A percentile compares a stretch with the other conserved stretches of the same genome.
Conservation (phyloP, 768 basidiomycete species). For the Boletus fagicola region DNA sequence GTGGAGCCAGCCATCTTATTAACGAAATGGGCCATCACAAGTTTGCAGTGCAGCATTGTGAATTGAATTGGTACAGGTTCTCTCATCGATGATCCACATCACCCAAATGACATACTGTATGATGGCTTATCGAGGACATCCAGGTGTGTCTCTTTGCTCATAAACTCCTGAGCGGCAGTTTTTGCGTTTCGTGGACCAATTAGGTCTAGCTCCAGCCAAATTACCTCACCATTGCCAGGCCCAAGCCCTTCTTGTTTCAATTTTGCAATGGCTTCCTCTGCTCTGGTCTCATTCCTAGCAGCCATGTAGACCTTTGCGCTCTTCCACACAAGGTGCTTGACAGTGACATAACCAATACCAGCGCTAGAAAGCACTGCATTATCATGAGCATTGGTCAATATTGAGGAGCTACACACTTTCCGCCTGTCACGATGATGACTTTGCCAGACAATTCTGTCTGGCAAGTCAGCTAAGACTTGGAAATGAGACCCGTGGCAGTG, state of each 20-base stretch:
- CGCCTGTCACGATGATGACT: slow-evolving; percentile 47
- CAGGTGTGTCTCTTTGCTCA: slow-evolving; percentile 48
- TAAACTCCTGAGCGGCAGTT: slow-evolving; percentile 46
- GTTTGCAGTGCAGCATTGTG: slow-evolving; percentile 51
- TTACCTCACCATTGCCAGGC: slow-evolving; percentile 39
- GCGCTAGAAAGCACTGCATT: slow-evolving; percentile 20
- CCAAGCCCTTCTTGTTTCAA: slow-evolving; percentile 44
- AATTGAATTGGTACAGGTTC: slow-evolving; percentile 33
- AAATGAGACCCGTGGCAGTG: no score
- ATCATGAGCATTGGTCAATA: background rate
- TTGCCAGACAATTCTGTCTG: slow-evolving; percentile 34
- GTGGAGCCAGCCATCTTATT: slow-evolving; percentile 7
- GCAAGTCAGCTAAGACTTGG: slow-evolving; percentile 34
- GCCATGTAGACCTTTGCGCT: no score
- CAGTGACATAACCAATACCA: slow-evolving; percentile 37
- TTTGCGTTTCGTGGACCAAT: slow-evolving; percentile 46
- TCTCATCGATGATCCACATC: background rate
- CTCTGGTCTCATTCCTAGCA: slow-evolving; percentile 47
- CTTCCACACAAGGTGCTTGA: slow-evolving; percentile 48
- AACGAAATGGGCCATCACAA: background rate
- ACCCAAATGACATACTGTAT: background rate
- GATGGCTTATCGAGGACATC: slow-evolving; percentile 48
- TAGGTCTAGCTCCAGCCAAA: slow-evolving; percentile 53
- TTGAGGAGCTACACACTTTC: background rate
- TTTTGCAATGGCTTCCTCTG: slow-evolving; percentile 45